Evolutionary conservation across 164 flowering plant genomes (phyloP).

Genomic region (Hamamelis virginiana): DNA sequence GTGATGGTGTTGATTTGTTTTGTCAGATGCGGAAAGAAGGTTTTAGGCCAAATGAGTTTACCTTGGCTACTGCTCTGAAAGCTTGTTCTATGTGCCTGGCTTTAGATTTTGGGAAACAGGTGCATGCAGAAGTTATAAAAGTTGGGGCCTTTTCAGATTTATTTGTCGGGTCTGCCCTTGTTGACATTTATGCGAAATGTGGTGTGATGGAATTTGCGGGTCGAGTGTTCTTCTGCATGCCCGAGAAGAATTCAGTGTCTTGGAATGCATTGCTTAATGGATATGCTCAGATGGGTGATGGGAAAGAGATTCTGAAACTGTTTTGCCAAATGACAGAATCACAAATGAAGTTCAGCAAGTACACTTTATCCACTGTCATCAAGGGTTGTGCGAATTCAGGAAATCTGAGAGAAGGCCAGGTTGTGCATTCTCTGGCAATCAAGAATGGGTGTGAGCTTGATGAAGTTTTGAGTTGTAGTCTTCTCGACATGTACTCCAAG

Average conservation of each 20-base stretch:
- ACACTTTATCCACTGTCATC: conserved; percentile 42
- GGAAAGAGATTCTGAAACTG: conserved; percentile 27
- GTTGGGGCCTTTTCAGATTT: conserved; percentile 35
- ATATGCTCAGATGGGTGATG: conserved; percentile 39
- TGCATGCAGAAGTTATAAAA: conserved; percentile 51
- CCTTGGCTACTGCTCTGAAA: conserved; percentile 44
- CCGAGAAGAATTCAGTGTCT: conserved; percentile 37
- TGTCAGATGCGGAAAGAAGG: conserved; percentile 40
- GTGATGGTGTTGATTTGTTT: conserved; percentile 33
- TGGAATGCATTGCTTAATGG: conserved; percentile 56
- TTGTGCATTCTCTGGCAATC: conserved; percentile 39
- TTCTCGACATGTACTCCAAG: conserved; percentile 56
- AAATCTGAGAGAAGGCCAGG: conserved; percentile 28
- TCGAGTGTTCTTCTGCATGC: conserved; percentile 37
- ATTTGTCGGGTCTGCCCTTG: conserved; percentile 56
- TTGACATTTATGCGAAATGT: conserved; percentile 58
- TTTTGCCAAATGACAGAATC: conserved; percentile 36
- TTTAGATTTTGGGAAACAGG: conserved; percentile 40
- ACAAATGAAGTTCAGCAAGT: conserved; percentile 36
- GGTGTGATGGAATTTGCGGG: conserved; percentile 37
- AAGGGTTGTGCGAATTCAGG: conserved; percentile 41
- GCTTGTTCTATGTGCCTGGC: conserved; percentile 45
- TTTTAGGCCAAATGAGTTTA: conserved; percentile 41
- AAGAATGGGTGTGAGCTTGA: conserved; percentile 39
- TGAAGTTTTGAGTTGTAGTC: conserved; percentile 36